phyloP scores from a whole-genome alignment of 352 stramenopile genomes.

The Phytophthora syringae region DNA sequence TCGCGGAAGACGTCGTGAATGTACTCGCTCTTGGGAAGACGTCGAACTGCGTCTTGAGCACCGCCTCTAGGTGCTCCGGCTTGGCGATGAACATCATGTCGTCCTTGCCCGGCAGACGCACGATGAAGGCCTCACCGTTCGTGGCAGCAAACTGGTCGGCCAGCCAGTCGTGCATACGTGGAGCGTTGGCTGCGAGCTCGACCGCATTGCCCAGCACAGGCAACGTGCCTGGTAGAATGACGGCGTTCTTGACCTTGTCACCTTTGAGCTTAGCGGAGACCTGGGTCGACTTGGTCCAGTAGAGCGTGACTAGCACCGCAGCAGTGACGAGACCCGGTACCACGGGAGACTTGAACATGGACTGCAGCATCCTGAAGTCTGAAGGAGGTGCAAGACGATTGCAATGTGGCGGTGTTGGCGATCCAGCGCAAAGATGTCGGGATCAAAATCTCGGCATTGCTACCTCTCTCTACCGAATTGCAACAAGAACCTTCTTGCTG shows the following conservation, averaged over 20 bases:
- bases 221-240: slow-evolving; percentile 38
- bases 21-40: slow-evolving; percentile 53
- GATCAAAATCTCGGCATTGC: slow-evolving; percentile 13
- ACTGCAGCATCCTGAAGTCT: slow-evolving; percentile 23
- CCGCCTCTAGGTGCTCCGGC: slow-evolving; percentile 56
- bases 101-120: slow-evolving; percentile 48
- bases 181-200: slow-evolving; percentile 40
- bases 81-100: slow-evolving; percentile 52
- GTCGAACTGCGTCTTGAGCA: slow-evolving; percentile 62
- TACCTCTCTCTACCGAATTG: slow-evolving; percentile 18
- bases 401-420: slow-evolving; percentile 8
- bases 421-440: slow-evolving; percentile 10
- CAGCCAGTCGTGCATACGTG: slow-evolving; percentile 53
- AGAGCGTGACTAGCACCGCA: slow-evolving; percentile 34
- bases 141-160: slow-evolving; percentile 44
- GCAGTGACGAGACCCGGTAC: slow-evolving; percentile 32
- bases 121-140: slow-evolving; percentile 37
- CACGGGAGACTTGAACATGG: slow-evolving; percentile 32
- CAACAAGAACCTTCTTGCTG: slow-evolving; percentile 24
- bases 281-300: slow-evolving; percentile 25
- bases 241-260: slow-evolving; percentile 31
- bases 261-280: slow-evolving; percentile 16
- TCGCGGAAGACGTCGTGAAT: slow-evolving; percentile 47
- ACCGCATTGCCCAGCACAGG: slow-evolving; percentile 53
- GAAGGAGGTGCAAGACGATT: slow-evolving; percentile 11